Base-by-base conservation (phyloP, 1,139 yeast genomes). In the Pichia sp. region DNA sequence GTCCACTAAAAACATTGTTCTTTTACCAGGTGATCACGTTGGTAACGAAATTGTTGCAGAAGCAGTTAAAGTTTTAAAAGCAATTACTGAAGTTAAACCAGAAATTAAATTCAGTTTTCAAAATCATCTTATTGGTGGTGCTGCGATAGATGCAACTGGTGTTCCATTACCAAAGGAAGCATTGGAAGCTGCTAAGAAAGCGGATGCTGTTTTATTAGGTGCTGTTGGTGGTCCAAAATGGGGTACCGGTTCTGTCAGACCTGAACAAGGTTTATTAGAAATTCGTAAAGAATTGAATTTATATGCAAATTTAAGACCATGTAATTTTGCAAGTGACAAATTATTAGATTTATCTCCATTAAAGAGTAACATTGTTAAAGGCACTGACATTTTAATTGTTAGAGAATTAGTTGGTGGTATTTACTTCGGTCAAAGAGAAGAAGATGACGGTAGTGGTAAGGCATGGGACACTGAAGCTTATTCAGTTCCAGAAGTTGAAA, bases 191-290 rank as follows among this genome's bases (percentile, higher is more conserved):
- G 81, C 98, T 47, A 90, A 87, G 71, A 72, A 73, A 46, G 86
- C 98, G 1, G 96, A 93, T 67, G 99, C 99, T 39, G 96, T 93
- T 22, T 74, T 93, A 58, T 77, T 93, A 54, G 99, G 99, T 58
- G 97, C 99, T 7, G 99, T 93, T 30, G 99, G 99, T 58, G 99
- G 99, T 31, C 99, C 99, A 56, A 93, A 93, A 72, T 93, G 99
- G 99, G 95, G 95, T 38, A 87, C 97, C 39, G 97, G 93, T 33
- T 65, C 79, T 18, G 97, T 93, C 48, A 84, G 99, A 73, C 99
- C 99, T 48, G 99, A 93, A 71, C 98, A 89, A 72, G 99, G 99
- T 56, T 79, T 93, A 62, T 79, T 93, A 60, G 80, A 90, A 73
- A 91, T 93, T 69, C 82, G 99, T 72, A 93, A 93, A 71, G 99